A percentile compares a stretch with the other conserved stretches of the same genome.
Conservation (phyloP, 306 rosid genomes). For the Rosa persica region DNA sequence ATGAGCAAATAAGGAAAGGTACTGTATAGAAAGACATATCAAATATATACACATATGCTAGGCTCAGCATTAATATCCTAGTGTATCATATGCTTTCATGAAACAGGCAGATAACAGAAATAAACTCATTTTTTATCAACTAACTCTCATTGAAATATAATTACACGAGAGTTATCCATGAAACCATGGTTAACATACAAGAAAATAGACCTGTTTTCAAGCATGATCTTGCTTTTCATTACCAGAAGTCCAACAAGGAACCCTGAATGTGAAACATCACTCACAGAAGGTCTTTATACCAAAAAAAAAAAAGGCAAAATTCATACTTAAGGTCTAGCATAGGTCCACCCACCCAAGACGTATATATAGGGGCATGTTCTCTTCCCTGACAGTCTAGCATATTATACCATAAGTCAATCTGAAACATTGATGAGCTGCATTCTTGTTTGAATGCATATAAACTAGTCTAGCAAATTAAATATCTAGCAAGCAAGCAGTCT, state of each 20-base stretch:
- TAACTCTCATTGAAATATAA: not conserved
- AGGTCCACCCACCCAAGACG: not conserved
- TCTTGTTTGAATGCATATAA: not conserved
- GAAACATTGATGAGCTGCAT: not conserved
- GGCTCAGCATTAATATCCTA: not conserved
- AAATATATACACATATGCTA: not conserved
- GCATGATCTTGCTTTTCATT: not conserved
- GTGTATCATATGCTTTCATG: not conserved
- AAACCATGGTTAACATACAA: not conserved
- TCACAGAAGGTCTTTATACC: not conserved
- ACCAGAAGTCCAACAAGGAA: not conserved
- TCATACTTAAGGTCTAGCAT: not conserved
- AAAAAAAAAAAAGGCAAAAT: not conserved
- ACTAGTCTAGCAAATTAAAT: not conserved
- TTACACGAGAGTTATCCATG: not conserved
- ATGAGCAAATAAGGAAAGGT: not conserved
- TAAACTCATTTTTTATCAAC: not conserved
- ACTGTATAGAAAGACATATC: not conserved
- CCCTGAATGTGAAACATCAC: not conserved
- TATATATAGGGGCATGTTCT: not conserved
- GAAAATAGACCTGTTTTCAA: not conserved
- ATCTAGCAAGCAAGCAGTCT: not conserved
- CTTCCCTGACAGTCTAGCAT: not conserved
- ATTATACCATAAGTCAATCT: not conserved
- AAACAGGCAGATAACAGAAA: not conserved